Evolutionary conservation across 2,329 filamentous ascomycete species (phyloP).

Genomic region (Rutstroemia sp.): DNA sequence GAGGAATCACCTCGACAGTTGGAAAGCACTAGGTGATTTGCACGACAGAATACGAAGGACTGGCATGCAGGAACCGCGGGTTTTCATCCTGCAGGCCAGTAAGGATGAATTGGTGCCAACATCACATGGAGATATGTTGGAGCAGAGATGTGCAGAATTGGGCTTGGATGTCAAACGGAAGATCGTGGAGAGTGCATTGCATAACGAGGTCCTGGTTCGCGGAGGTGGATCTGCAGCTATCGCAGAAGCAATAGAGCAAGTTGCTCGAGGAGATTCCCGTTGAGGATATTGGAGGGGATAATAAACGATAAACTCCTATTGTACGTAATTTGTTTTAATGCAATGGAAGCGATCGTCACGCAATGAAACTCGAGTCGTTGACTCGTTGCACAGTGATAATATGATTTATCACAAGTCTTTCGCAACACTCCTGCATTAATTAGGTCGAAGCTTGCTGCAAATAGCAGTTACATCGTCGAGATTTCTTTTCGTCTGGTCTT

Average conservation of each 20-base stretch:
- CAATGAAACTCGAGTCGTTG: not conserved
- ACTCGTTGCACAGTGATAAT: not conserved
- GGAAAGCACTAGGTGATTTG: constrained; percentile 41
- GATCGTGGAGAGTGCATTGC: constrained; percentile 42
- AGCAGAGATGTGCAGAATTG: constrained; percentile 40
- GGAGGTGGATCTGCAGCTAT: constrained; percentile 38
- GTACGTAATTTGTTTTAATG: not conserved
- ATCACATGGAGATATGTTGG: constrained; percentile 40
- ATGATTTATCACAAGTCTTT: not conserved
- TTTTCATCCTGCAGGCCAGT: constrained; percentile 47
- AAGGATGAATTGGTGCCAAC: constrained; percentile 52
- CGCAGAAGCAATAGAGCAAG: constrained; percentile 34
- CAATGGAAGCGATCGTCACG: no score
- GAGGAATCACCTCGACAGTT: constrained; percentile 53
- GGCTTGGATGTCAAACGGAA: constrained; percentile 39
- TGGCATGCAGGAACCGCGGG: constrained; percentile 11
- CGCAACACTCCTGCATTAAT: not conserved
- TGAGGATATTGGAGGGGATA: not conserved
- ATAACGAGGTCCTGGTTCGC: constrained; percentile 47
- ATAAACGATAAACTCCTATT: not conserved
- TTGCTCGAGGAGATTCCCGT: not conserved
- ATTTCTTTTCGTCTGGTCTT: not conserved
- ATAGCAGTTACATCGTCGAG: no score
- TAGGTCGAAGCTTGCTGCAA: not conserved
- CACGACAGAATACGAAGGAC: constrained; percentile 26